A percentile compares a stretch with the other conserved stretches of the same genome.
These are phyloP conservation scores for Wallacemonas sp. DNA, from an alignment of 208 protist species.

Conservation along the genomic window DNA sequence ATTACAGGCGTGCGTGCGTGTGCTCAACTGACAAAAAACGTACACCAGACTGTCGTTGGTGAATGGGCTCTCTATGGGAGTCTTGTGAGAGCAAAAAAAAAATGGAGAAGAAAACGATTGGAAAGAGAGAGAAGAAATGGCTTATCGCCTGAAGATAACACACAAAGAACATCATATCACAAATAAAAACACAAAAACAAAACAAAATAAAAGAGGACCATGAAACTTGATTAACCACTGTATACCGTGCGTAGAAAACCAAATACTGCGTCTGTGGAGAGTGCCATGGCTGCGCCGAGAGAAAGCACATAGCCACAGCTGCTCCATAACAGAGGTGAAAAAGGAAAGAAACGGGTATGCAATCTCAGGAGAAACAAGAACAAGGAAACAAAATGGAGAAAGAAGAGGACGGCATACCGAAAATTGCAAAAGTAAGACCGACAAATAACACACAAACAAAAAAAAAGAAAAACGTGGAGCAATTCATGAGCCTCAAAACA, in stretches of 20 bases:
- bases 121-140: neutral
- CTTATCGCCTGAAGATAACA: neutral
- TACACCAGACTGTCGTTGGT: neutral
- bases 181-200: neutral
- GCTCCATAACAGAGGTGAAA: neutral
- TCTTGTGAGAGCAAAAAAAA: conserved; percentile 12
- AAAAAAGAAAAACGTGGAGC: neutral
- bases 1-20: too few relatives aligned
- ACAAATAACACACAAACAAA: neutral
- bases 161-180: too few relatives aligned
- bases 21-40: too few relatives aligned
- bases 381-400: neutral
- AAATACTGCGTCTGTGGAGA: too few relatives aligned
- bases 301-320: too few relatives aligned
- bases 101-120: conserved; percentile 17
- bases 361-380: conserved; percentile 5
- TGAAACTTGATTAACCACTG: too few relatives aligned
- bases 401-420: neutral
- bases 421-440: neutral
- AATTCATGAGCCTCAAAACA: too few relatives aligned
- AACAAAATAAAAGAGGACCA: conserved; percentile 1
- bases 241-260: too few relatives aligned
- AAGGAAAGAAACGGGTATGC: too few relatives aligned
- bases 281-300: too few relatives aligned
- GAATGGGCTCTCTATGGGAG: neutral